Conservation (phyloP, 352 stramenopile genomes). For the Globisporangium yorkense region DNA sequence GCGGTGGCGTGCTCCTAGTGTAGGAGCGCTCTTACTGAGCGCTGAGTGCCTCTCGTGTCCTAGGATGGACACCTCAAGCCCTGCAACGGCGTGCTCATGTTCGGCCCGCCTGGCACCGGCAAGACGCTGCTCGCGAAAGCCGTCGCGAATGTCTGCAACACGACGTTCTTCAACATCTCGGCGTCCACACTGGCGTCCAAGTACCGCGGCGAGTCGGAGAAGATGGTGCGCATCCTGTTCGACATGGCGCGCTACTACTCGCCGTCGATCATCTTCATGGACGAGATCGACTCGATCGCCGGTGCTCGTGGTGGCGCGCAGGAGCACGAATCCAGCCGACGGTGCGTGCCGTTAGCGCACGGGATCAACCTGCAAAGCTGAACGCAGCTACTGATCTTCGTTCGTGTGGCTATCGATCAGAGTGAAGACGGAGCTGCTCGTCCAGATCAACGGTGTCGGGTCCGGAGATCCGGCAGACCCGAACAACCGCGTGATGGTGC, state of each 20-base stretch:
- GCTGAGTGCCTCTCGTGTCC: not conserved
- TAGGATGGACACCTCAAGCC: constrained; percentile 75
- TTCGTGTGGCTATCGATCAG: constrained; percentile 12
- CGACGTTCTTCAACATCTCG: constrained; percentile 98
- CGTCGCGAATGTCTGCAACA: constrained; percentile 93
- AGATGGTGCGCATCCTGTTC: constrained; percentile 96
- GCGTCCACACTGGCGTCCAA: constrained; percentile 90
- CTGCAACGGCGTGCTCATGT: constrained; percentile 82
- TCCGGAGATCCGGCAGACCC: constrained; percentile 14
- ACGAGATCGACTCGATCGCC: constrained; percentile 96
- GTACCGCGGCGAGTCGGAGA: constrained; percentile 93
- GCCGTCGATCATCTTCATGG: constrained; percentile 97
- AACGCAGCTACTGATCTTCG: not conserved
- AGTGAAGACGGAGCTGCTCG: constrained; percentile 97
- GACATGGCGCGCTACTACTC: constrained; percentile 98
- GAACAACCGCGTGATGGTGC: constrained; percentile 80
- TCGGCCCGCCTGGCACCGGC: constrained; percentile 84
- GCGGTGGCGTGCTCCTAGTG: too few species aligned
- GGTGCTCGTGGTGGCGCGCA: constrained; percentile 62
- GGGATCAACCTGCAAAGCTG: not conserved
- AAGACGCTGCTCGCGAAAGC: constrained; percentile 89
- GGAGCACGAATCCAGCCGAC: constrained; percentile 80
- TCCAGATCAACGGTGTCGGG: constrained; percentile 95
- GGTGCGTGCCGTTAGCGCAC: constrained; percentile 20
- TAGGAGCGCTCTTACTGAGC: not conserved